phyloP scores from a whole-genome alignment of 192 early-diverging fungal genomes.

The Entophlyctis luteolus region DNA sequence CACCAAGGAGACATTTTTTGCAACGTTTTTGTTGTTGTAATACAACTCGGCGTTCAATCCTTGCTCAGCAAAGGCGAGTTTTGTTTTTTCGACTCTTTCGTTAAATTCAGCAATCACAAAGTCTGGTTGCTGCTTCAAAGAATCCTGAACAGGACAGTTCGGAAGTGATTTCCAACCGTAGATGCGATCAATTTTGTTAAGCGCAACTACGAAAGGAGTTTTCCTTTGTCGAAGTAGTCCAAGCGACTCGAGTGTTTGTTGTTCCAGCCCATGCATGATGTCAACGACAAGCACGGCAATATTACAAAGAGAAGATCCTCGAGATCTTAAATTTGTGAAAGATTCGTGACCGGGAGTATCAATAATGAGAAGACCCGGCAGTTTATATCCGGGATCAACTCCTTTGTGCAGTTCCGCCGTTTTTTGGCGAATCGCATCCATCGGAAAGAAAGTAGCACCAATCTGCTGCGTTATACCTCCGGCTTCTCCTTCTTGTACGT shows the following conservation, averaged over 20 bases:
- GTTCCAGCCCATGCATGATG: slow-evolving; percentile 98
- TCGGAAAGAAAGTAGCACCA: slow-evolving; percentile 98
- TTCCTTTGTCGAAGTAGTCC: slow-evolving; percentile 85
- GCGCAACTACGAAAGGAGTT: slow-evolving; percentile 95
- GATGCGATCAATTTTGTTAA: slow-evolving; percentile 98
- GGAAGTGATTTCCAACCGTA: slow-evolving; percentile 86
- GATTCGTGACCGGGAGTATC: slow-evolving; percentile 99
- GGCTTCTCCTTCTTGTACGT: slow-evolving; percentile 98
- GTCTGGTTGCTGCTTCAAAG: slow-evolving; percentile 69
- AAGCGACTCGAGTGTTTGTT: slow-evolving; percentile 95
- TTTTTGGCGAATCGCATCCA: slow-evolving; percentile 88
- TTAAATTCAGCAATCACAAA: slow-evolving; percentile 82
- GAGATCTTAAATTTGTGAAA: slow-evolving; percentile 91
- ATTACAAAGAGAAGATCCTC: slow-evolving; percentile 96
- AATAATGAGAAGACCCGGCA: slow-evolving; percentile 92
- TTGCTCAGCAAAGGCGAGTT: slow-evolving; percentile 90
- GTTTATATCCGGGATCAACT: slow-evolving; percentile 66
- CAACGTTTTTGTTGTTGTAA: slow-evolving; percentile 94
- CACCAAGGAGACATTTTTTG: slow-evolving; percentile 90
- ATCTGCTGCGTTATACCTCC: slow-evolving; percentile 99
- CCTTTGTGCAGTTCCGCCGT: slow-evolving; percentile 69
- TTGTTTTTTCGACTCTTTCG: slow-evolving; percentile 69
- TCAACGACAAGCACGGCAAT: slow-evolving; percentile 99
- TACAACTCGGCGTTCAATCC: slow-evolving; percentile 89
- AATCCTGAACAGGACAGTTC: slow-evolving; percentile 75